Base-by-base conservation (phyloP, 2,329 filamentous ascomycete genomes). In the Balansia obtecta region DNA sequence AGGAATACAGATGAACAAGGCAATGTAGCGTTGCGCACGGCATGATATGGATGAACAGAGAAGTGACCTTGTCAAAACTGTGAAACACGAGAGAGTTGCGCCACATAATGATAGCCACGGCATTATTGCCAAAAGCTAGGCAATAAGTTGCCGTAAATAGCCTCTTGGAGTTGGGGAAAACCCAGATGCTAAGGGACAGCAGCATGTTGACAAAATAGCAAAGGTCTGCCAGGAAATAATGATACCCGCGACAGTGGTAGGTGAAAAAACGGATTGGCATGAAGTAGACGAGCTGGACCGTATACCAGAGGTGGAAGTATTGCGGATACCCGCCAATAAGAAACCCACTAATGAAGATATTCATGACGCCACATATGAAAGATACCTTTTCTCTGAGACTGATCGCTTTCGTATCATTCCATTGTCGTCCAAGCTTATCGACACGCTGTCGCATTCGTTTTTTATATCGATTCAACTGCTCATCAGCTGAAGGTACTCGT, bases 31-130 rank as follows among this genome's bases (percentile, higher is more conserved):
- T 88, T 6, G 86, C 91, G 57, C 90, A 95, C 1, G 93, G 93
- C 91, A 98, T 98, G 61, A 98, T 95, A 67, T 98, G 93, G 58
- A 98, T 96, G 71, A 98, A 98, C n/a, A 98, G 76, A 64, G 88
- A 93, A 12, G 90, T 94, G 54, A 97, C 89, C 69, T 98, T 98
- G 75, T 98, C 93, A 68, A 98, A 83, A 63, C 88, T 95, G 73
- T 98, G 93, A 67, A 98, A 98, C 45, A 98, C 93, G 62, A 98
- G 79, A 33, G 90, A 96, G 66, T 98, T 98, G 56, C 93, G 83
- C 93, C 93, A 98, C 90, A 98, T 93, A 63, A 93, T 89, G 65
- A 98, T 97, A 12, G 93, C 93, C 45, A 96, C 83, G 18, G 93
- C 93, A 63, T 98, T 98, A 69, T 98, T 98, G 55, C 93, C 93